Percentiles rank a stretch among this genome's conserved stretches.
Conservation (phyloP, 257 asterid species). For the Haberlea rhodopensis region DNA sequence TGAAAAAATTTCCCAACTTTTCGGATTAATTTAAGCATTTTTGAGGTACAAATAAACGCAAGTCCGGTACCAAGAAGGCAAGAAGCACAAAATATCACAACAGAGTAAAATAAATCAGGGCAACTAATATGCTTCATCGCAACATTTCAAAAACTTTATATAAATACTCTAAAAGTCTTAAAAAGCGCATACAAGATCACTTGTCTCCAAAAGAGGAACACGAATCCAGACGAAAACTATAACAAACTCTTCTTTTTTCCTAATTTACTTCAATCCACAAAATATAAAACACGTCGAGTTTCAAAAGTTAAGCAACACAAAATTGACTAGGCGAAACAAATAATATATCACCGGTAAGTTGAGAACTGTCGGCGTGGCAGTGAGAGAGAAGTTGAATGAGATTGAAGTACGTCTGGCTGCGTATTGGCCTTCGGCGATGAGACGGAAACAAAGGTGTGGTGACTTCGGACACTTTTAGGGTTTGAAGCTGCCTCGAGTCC, state of each 20-base stretch:
- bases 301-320: not conserved
- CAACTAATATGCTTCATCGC: constrained; percentile 10
- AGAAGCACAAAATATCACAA: constrained; percentile 1
- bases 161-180: too few relatives aligned
- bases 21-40: constrained; percentile 3
- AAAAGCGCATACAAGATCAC: not conserved
- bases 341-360: not conserved
- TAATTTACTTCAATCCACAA: constrained; percentile 2
- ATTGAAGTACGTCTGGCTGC: constrained; percentile 53
- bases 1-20: not conserved
- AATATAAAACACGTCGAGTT: constrained; percentile 16
- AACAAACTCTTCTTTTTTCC: not conserved
- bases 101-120: constrained; percentile 7
- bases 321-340: not conserved
- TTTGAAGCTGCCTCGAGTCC: constrained; percentile 32
- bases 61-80: not conserved
- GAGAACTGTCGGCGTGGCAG: constrained; percentile 24
- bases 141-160: too few relatives aligned
- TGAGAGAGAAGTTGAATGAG: constrained; percentile 42
- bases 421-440: constrained; percentile 58
- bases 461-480: constrained; percentile 31
- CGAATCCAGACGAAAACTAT: not conserved
- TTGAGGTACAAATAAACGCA: not conserved
- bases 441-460: constrained; percentile 31
- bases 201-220: not conserved